Percentiles rank a stretch among this genome's conserved stretches.
Evolutionary conservation across 2,329 filamentous ascomycete genomes (phyloP).

Genomic region (Fusarium sp.): DNA sequence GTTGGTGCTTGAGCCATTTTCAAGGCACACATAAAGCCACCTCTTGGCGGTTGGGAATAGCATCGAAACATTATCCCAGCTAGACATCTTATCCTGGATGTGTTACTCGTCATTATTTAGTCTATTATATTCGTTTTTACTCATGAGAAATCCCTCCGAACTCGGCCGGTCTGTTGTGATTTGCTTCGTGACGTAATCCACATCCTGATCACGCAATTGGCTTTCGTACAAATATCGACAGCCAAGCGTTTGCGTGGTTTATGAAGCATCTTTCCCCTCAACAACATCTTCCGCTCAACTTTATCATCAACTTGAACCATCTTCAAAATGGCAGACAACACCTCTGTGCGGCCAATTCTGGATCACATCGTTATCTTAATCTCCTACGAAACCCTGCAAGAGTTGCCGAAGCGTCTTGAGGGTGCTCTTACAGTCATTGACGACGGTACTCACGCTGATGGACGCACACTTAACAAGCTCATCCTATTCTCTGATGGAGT

Average conservation of each 20-base stretch:
- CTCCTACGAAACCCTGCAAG: constrained; percentile 17
- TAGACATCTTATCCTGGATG: background rate
- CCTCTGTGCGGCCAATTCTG: background rate
- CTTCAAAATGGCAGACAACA: background rate
- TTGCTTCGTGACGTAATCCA: constrained; percentile 14
- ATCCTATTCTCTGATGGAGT: constrained; percentile 20
- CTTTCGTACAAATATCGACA: background rate
- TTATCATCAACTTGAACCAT: rapidly evolving
- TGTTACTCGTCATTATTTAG: background rate
- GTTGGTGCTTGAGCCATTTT: background rate
- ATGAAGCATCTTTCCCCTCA: background rate
- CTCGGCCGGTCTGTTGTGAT: background rate
- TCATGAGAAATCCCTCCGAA: background rate
- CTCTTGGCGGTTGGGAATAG: background rate
- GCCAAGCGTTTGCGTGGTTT: background rate
- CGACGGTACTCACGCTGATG: constrained; percentile 22
- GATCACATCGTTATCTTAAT: constrained; percentile 30
- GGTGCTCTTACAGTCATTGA: constrained; percentile 19
- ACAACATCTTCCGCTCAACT: background rate
- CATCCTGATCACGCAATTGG: constrained; percentile 23
- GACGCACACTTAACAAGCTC: constrained; percentile 28
- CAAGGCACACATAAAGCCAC: background rate
- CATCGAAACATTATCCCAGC: background rate
- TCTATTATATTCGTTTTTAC: background rate
- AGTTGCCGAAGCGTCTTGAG: constrained; percentile 12